phyloP scores from a whole-genome alignment of 2,329 filamentous ascomycete genomes.

The Fusarium sororula region DNA sequence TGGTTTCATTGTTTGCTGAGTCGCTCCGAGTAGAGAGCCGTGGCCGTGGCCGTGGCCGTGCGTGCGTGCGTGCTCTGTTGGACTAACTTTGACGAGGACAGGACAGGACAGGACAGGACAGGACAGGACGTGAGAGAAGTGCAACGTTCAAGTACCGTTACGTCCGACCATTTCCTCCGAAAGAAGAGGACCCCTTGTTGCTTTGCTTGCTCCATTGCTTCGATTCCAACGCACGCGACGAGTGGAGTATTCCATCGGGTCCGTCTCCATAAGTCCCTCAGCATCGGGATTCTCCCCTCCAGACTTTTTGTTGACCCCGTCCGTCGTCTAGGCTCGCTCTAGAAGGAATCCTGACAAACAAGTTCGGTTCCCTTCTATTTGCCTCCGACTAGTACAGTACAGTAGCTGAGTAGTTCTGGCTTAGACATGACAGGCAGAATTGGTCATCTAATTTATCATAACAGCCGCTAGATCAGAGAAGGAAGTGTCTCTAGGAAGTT shows the following conservation, averaged over 20 bases:
- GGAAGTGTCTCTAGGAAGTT: slow-evolving; percentile 3
- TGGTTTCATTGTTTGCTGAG: neutral
- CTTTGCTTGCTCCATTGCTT: neutral
- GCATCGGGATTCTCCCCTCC: slow-evolving; percentile 25
- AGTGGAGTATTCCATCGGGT: slow-evolving; percentile 33
- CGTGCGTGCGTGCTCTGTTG: neutral
- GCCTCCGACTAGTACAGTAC: neutral
- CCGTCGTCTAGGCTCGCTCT: slow-evolving; percentile 17
- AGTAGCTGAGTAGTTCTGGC: neutral
- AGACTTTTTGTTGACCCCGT: neutral
- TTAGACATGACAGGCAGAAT: neutral
- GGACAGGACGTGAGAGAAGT: neutral
- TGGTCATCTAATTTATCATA: neutral
- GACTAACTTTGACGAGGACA: neutral
- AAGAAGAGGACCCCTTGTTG: slow-evolving; percentile 16
- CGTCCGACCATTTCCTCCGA: neutral
- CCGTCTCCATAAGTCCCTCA: slow-evolving; percentile 34
- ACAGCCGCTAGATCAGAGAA: slow-evolving; percentile 7
- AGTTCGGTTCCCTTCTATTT: neutral
- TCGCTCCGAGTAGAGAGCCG: neutral
- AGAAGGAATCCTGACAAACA: slow-evolving; percentile 13
- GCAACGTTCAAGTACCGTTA: slow-evolving; percentile 3
- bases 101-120: too few species aligned
- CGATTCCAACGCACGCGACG: slow-evolving; percentile 29
- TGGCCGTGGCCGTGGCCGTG: neutral